Conservation (phyloP, 139 green algal genomes). For the Chlorella sp. region DNA sequence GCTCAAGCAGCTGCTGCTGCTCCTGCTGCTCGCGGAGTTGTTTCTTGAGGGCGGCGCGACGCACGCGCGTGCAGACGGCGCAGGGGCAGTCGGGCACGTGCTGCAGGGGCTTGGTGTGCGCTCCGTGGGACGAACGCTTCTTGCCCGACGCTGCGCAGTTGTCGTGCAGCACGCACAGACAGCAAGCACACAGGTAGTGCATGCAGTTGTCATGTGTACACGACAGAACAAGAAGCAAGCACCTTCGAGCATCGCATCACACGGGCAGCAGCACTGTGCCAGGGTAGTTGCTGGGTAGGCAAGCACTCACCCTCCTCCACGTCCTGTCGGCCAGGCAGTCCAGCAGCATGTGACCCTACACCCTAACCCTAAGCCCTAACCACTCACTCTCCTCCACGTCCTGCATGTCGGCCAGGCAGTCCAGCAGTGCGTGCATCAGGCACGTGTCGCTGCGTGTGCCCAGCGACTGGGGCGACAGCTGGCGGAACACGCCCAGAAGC, state of each 20-base stretch:
- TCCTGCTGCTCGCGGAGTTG: no score
- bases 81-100: neutral
- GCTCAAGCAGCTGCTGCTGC: neutral
- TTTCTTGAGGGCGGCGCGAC: neutral
- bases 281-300: no score
- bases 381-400: slow-evolving; percentile 5
- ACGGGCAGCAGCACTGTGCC: neutral
- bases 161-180: no score
- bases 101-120: neutral
- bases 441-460: neutral
- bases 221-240: neutral
- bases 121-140: neutral
- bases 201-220: neutral
- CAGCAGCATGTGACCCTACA: neutral
- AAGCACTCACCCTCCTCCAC: neutral
- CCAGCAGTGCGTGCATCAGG: neutral
- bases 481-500: neutral
- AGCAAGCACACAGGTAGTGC: neutral
- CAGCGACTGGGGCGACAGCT: neutral
- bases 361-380: neutral
- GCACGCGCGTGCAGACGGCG: neutral
- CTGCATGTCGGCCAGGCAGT: neutral
- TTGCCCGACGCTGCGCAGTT: neutral
- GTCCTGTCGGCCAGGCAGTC: neutral
- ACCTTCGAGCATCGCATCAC: neutral